phyloP scores from a whole-genome alignment of 2,329 filamentous ascomycete species.

The Westerdykella sp. region DNA sequence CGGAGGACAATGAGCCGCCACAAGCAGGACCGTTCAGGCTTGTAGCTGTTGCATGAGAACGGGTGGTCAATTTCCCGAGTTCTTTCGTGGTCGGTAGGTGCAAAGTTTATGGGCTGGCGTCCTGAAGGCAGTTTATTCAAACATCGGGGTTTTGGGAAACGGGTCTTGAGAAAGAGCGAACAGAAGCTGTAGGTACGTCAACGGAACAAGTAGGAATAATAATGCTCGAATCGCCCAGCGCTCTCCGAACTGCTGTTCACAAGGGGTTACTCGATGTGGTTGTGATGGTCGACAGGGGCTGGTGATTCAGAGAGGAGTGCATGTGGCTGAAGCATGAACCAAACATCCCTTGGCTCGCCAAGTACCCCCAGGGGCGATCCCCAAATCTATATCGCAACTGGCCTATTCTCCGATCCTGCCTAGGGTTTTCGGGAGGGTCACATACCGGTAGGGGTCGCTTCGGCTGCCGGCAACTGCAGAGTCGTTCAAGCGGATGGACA shows the following conservation, averaged over 20 bases:
- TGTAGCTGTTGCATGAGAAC: constrained; percentile 6
- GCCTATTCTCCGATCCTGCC: too few relatives aligned
- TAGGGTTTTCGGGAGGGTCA: background rate
- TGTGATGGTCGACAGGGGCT: background rate
- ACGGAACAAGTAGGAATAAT: too few relatives aligned
- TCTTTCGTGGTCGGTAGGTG: background rate
- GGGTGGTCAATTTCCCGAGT: background rate
- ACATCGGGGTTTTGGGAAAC: too few relatives aligned
- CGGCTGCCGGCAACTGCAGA: constrained; percentile 16
- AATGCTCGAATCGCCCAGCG: too few relatives aligned
- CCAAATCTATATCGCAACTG: background rate
- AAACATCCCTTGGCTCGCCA: constrained; percentile 18
- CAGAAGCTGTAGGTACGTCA: too few relatives aligned
- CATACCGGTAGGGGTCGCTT: background rate
- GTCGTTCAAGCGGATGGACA: constrained; percentile 21
- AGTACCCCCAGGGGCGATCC: constrained; percentile 11
- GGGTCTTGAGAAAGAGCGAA: too few relatives aligned
- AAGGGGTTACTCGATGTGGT: constrained; percentile 2
- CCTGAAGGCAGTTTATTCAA: constrained; percentile 12
- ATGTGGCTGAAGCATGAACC: constrained; percentile 10
- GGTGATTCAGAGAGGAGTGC: background rate
- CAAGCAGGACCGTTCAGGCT: constrained; percentile 9
- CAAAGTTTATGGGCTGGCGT: background rate
- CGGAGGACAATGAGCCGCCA: constrained; percentile 29
- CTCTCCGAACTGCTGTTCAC: too few relatives aligned